Evolutionary conservation across 805 yeast genomes (phyloP).

Genomic region (Ogataea henricii): DNA sequence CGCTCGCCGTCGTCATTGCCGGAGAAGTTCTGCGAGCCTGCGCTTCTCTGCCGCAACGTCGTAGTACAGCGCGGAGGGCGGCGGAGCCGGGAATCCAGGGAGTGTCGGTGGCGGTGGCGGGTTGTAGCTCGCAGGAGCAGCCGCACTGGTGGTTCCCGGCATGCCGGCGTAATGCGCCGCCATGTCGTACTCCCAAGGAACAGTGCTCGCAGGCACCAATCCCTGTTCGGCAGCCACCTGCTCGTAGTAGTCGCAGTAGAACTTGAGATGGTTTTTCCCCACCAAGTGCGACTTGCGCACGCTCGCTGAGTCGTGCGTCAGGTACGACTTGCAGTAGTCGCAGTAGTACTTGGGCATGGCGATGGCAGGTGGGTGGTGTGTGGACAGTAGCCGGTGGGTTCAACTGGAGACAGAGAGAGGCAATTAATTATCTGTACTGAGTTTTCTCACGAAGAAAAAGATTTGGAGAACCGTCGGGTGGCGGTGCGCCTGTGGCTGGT

Average conservation of each 20-base stretch:
- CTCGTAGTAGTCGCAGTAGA: constrained; percentile 76
- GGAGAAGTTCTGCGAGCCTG: constrained; percentile 16
- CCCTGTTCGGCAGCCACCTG: constrained; percentile 31
- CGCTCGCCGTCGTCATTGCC: constrained; percentile 4
- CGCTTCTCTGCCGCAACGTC: constrained; percentile 25
- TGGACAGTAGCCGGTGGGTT: neutral
- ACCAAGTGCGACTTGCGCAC: constrained; percentile 77
- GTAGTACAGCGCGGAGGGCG: constrained; percentile 34
- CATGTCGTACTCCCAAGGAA: constrained; percentile 41
- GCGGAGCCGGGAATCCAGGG: constrained; percentile 39
- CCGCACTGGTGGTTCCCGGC: constrained; percentile 34
- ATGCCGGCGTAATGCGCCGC: constrained; percentile 37
- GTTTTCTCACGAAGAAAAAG: too few species aligned
- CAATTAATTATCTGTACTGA: too few species aligned
- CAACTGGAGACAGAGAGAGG: neutral
- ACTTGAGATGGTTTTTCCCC: constrained; percentile 74
- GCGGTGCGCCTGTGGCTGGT: too few species aligned
- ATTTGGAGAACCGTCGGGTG: too few species aligned
- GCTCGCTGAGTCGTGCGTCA: constrained; percentile 87
- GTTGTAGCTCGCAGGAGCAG: constrained; percentile 8
- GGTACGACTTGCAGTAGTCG: constrained; percentile 78
- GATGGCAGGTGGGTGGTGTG: neutral
- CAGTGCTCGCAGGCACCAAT: constrained; percentile 23
- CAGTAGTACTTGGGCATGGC: constrained; percentile 75
- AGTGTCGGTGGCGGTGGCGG: constrained; percentile 18